These are phyloP conservation scores for Aspergillus ochraceus DNA, from an alignment of 2,329 filamentous ascomycete species.

Conservation along the genomic window DNA sequence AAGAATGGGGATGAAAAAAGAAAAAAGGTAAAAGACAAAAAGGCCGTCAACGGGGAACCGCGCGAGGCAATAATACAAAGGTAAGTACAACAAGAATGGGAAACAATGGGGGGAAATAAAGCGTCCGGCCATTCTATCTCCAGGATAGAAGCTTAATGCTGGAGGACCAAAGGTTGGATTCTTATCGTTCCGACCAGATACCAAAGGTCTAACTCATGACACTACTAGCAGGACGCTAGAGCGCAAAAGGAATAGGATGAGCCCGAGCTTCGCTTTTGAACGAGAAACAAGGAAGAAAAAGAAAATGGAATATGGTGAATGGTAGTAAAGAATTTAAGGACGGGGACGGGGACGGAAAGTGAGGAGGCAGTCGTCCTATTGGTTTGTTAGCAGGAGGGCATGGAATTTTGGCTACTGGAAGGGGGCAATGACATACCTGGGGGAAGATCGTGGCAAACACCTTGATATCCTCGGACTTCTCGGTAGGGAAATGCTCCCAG, in stretches of 20 bases:
- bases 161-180: slow-evolving; percentile 10
- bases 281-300: slow-evolving; percentile 9
- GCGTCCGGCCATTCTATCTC: slow-evolving; percentile 22
- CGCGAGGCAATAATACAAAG: slow-evolving; percentile 5
- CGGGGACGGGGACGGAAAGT: slow-evolving; percentile 60
- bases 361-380: slow-evolving; percentile 78
- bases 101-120: slow-evolving; percentile 7
- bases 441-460: slow-evolving; percentile 99
- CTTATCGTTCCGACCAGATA: neutral
- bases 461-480: slow-evolving; percentile 87
- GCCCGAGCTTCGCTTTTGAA: slow-evolving; percentile 1
- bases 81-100: slow-evolving; percentile 13
- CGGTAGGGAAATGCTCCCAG: slow-evolving; percentile 86
- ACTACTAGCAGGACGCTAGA: neutral
- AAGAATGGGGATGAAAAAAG: slow-evolving; percentile 1
- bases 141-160: slow-evolving; percentile 24
- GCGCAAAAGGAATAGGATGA: slow-evolving; percentile 1
- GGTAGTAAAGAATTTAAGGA: slow-evolving; percentile 25
- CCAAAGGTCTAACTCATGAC: neutral
- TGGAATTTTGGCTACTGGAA: neutral
- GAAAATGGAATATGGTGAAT: neutral
- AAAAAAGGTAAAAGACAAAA: slow-evolving; percentile 6
- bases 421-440: slow-evolving; percentile 57
- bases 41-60: neutral
- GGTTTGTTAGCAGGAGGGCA: slow-evolving; percentile 22